Evolutionary conservation across 2,329 filamentous ascomycete species (phyloP).

Genomic region (Hypoxylon sp.): DNA sequence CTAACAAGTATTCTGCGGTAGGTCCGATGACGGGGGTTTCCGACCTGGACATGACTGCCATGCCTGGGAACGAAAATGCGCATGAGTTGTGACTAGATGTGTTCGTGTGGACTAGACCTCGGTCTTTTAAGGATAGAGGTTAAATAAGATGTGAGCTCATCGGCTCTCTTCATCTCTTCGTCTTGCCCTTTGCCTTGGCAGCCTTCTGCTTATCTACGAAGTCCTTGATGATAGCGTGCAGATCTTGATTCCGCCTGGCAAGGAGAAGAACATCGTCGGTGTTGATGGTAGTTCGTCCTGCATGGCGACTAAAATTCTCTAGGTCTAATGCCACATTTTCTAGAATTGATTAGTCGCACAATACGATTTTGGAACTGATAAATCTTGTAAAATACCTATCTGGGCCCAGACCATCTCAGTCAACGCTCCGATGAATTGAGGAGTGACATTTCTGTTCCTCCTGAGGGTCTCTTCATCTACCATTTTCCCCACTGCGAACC

Average conservation of each 20-base stretch:
- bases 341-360: conserved; percentile 49
- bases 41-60: neutral
- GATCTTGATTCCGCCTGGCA: conserved; percentile 86
- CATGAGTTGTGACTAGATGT: neutral
- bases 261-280: conserved; percentile 91
- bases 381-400: conserved; percentile 71
- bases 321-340: conserved; percentile 71
- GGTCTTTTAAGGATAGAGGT: neutral
- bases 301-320: conserved; percentile 78
- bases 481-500: conserved; percentile 87
- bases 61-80: neutral
- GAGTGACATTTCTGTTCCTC: conserved; percentile 86
- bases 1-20: neutral
- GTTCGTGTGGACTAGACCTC: neutral
- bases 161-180: conserved; percentile 48
- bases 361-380: conserved; percentile 5
- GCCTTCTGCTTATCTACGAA: conserved; percentile 75
- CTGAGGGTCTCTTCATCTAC: conserved; percentile 86
- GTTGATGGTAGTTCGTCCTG: conserved; percentile 82
- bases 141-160: conserved; percentile 1
- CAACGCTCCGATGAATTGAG: conserved; percentile 86
- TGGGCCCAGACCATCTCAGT: conserved; percentile 83
- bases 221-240: conserved; percentile 81
- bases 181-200: conserved; percentile 58
- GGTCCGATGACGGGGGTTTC: neutral